Evolutionary conservation across 2,329 filamentous ascomycete genomes (phyloP).

Genomic region (Fusarium poae): DNA sequence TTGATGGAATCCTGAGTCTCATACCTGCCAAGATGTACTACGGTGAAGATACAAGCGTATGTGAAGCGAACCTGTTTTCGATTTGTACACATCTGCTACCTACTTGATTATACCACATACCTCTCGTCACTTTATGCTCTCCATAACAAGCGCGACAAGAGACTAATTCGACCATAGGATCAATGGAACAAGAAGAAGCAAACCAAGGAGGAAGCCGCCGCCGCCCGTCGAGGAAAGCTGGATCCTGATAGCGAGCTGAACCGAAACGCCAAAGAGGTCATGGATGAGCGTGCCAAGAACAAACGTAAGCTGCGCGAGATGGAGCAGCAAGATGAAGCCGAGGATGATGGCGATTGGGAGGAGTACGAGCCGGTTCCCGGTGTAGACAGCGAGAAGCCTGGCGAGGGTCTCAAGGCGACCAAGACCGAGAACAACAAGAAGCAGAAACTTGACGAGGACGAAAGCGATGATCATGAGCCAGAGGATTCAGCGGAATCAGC

Average conservation of each 20-base stretch:
- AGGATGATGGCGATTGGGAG: conserved; percentile 62
- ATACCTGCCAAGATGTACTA: conserved; percentile 95
- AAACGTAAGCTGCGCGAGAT: conserved; percentile 84
- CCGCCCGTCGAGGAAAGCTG: conserved; percentile 87
- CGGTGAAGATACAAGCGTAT: conserved; percentile 84
- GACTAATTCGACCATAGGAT: conserved; percentile 67
- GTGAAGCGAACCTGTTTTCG: conserved; percentile 54
- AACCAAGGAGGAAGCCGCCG: conserved; percentile 87
- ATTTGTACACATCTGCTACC: conserved; percentile 17
- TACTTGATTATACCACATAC: conserved; percentile 11
- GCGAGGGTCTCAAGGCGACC: conserved; percentile 71
- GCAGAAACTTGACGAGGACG: conserved; percentile 55
- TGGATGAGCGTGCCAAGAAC: conserved; percentile 82
- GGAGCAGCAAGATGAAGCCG: conserved; percentile 60
- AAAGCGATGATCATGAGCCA: conserved; percentile 44
- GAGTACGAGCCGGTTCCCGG: conserved; percentile 63
- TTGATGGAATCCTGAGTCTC: conserved; percentile 86
- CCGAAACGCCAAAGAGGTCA: conserved; percentile 87
- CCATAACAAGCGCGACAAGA: not conserved
- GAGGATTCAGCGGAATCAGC: conserved; percentile 51
- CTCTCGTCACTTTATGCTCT: not conserved
- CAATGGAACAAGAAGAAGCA: conserved; percentile 97
- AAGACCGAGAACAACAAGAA: conserved; percentile 68
- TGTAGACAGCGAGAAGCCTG: conserved; percentile 71
- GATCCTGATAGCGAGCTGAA: conserved; percentile 88